These are phyloP conservation scores for Saccharomyces kudriavzevii DNA, from an alignment of 805 yeast species.

Conservation along the genomic window DNA sequence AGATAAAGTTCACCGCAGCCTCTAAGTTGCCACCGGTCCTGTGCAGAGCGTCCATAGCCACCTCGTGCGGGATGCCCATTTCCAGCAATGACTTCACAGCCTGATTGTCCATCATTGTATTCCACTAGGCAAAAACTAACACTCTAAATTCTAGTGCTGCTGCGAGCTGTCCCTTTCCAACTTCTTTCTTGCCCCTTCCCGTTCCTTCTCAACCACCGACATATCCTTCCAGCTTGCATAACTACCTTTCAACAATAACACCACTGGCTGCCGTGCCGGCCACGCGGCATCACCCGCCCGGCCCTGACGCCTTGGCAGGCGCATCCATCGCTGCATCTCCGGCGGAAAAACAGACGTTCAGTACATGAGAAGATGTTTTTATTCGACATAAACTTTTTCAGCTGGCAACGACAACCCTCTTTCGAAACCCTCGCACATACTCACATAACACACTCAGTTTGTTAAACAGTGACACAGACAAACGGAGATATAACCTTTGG, in stretches of 20 bases:
- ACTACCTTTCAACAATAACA: background rate
- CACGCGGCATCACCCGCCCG: background rate
- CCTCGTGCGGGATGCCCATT: slow-evolving; percentile 63
- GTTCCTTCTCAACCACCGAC: background rate
- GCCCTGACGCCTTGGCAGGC: background rate
- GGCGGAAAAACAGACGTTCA: background rate
- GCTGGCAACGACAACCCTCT: background rate
- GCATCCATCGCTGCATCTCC: background rate
- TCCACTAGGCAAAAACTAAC: background rate
- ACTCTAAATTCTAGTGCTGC: background rate
- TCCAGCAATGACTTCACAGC: slow-evolving; percentile 34
- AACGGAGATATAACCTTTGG: background rate
- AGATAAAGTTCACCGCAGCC: slow-evolving; percentile 44
- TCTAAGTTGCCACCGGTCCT: slow-evolving; percentile 49
- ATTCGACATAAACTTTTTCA: background rate
- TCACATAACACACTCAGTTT: background rate
- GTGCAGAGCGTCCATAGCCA: slow-evolving; percentile 56
- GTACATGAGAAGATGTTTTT: background rate
- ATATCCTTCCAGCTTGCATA: background rate
- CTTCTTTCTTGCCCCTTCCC: background rate
- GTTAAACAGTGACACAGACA: background rate
- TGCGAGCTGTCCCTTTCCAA: background rate
- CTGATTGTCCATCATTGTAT: background rate
- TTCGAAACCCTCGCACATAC: background rate
- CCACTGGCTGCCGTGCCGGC: background rate